Percentiles rank a stretch among this genome's conserved stretches.
Evolutionary conservation across 148 eudicot species (phyloP).

Genomic region (Limonium bicolor): DNA sequence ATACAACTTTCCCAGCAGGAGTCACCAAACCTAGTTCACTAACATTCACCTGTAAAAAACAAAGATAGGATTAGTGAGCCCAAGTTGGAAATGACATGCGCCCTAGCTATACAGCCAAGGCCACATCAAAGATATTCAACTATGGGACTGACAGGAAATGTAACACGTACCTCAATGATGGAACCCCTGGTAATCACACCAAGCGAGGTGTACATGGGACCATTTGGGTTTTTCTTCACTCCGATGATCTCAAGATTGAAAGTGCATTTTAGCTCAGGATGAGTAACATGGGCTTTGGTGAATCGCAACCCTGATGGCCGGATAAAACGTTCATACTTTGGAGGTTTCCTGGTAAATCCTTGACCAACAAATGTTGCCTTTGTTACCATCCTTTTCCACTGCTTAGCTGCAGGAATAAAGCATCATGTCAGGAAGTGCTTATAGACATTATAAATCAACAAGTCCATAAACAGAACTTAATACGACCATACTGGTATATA

Average conservation of each 20-base stretch:
- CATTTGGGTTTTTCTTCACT: slow-evolving; percentile 92
- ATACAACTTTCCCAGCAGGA: slow-evolving; percentile 96
- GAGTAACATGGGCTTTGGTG: slow-evolving; percentile 90
- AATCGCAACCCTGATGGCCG: slow-evolving; percentile 86
- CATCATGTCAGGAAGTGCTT: not conserved
- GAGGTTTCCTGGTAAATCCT: slow-evolving; percentile 90
- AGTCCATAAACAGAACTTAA: not conserved
- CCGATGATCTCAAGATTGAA: slow-evolving; percentile 98
- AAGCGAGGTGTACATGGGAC: slow-evolving; percentile 86
- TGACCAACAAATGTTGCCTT: slow-evolving; percentile 93
- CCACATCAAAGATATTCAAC: not conserved
- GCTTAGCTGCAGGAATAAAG: slow-evolving; percentile 56
- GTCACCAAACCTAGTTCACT: slow-evolving; percentile 96
- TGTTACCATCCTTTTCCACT: slow-evolving; percentile 98
- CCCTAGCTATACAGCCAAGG: not conserved
- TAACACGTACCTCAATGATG: slow-evolving; percentile 65
- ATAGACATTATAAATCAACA: not conserved
- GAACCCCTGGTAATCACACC: slow-evolving; percentile 95
- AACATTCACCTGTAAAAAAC: slow-evolving; percentile 53
- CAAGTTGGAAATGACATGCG: not conserved
- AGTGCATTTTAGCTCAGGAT: slow-evolving; percentile 92
- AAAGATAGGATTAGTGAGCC: not conserved
- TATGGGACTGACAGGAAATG: no score
- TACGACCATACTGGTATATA: no score
- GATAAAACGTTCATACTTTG: slow-evolving; percentile 91